These are phyloP conservation scores for Nakazawaea ernobii DNA, from an alignment of 805 yeast genomes.

Conservation along the genomic window DNA sequence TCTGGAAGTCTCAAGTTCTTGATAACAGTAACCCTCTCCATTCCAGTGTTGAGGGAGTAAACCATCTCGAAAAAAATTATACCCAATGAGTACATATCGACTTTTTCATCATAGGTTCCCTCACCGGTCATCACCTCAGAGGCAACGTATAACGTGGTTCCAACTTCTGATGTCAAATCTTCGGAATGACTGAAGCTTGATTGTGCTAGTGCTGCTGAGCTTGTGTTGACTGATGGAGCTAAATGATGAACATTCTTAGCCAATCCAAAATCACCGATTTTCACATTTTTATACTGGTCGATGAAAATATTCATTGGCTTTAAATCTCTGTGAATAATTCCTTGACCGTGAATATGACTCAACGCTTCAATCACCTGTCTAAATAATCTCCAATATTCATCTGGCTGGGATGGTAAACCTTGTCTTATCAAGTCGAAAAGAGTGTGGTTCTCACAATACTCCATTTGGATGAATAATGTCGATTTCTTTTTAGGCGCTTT, in stretches of 20 bases:
- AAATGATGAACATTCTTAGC: conserved; percentile 80
- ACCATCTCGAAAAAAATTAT: conserved; percentile 95
- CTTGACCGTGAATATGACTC: conserved; percentile 86
- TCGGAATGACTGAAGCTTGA: conserved; percentile 35
- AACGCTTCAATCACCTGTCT: conserved; percentile 87
- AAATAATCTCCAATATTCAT: conserved; percentile 85
- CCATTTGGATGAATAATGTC: conserved; percentile 94
- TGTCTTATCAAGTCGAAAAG: conserved; percentile 75
- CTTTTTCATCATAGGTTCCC: conserved; percentile 83
- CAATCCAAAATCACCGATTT: conserved; percentile 95
- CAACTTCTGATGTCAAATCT: conserved; percentile 87
- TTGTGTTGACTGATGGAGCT: conserved; percentile 18
- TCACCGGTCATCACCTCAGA: conserved; percentile 73
- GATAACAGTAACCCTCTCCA: conserved; percentile 84
- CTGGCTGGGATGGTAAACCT: conserved; percentile 62
- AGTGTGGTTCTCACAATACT: conserved; percentile 94
- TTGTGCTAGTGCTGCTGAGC: conserved; percentile 13
- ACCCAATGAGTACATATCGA: conserved; percentile 94
- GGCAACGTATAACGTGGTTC: conserved; percentile 92
- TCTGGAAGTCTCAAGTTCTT: conserved; percentile 52
- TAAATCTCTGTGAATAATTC: conserved; percentile 90
- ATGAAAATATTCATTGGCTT: conserved; percentile 96
- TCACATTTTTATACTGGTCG: conserved; percentile 81
- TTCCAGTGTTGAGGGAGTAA: conserved; percentile 76
- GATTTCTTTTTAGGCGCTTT: conserved; percentile 35